phyloP scores from a whole-genome alignment of 805 yeast genomes.

The Kockiozyma suomiensis region DNA sequence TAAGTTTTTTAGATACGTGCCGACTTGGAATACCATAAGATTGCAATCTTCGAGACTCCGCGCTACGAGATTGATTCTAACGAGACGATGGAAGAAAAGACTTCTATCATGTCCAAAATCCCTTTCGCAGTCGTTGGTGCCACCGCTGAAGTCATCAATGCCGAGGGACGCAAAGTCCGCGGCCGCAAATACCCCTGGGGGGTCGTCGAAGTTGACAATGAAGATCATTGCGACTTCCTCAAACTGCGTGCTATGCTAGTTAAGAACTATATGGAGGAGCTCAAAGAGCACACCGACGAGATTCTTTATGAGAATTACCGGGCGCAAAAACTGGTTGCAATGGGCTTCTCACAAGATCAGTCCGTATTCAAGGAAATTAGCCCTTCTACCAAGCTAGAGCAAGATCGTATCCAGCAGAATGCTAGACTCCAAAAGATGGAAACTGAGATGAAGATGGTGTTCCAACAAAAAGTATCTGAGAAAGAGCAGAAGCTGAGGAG shows the following conservation, averaged over 20 bases:
- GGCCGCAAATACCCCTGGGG: constrained; percentile 90
- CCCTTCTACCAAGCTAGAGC: constrained; percentile 89
- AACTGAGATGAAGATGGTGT: constrained; percentile 92
- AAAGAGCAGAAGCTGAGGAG: constrained; percentile 96
- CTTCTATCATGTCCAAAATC: constrained; percentile 63
- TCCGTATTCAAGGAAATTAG: constrained; percentile 93
- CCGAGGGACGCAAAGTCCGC: constrained; percentile 55
- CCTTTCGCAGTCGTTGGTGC: constrained; percentile 80
- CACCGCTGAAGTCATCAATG: constrained; percentile 50
- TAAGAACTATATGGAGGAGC: constrained; percentile 90
- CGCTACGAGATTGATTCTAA: constrained; percentile 81
- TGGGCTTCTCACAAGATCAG: constrained; percentile 92
- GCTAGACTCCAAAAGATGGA: constrained; percentile 93
- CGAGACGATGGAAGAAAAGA: constrained; percentile 68
- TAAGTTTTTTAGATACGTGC: constrained; percentile 44
- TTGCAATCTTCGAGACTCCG: constrained; percentile 76
- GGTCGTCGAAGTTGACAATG: constrained; percentile 79
- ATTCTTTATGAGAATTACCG: constrained; percentile 85
- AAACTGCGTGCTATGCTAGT: constrained; percentile 84
- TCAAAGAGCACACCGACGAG: constrained; percentile 80
- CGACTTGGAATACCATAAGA: constrained; percentile 74
- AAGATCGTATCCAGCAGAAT: constrained; percentile 89
- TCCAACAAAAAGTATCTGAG: constrained; percentile 93
- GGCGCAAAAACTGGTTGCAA: constrained; percentile 70
- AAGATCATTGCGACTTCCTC: constrained; percentile 88